Conservation (phyloP, 2,329 filamentous ascomycete genomes). For the Aureobasidium vineae region DNA sequence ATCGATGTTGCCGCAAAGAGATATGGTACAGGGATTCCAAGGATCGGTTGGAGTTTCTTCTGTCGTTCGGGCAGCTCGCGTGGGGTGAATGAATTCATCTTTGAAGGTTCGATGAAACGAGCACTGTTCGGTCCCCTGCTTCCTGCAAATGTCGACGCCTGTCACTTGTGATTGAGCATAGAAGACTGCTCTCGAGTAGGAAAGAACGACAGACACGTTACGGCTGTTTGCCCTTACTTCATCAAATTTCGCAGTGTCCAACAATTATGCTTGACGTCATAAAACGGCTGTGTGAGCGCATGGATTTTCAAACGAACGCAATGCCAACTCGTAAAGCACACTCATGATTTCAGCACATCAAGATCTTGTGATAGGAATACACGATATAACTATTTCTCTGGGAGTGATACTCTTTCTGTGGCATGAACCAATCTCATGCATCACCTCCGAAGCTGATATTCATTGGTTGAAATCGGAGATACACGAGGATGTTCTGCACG, state of each 20-base stretch:
- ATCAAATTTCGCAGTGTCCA: slow-evolving; percentile 2
- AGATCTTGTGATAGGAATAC: background rate
- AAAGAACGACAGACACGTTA: background rate
- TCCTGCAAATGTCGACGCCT: slow-evolving; percentile 5
- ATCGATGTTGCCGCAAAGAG: slow-evolving; percentile 28
- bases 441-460: background rate
- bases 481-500: background rate
- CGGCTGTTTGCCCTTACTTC: slow-evolving; percentile 7
- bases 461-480: background rate
- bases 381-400: background rate
- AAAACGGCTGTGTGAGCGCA: background rate
- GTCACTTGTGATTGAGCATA: slow-evolving; percentile 9
- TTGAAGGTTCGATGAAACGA: background rate
- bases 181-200: background rate
- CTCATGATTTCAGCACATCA: too few relatives aligned
- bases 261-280: slow-evolving; percentile 8
- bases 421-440: too few relatives aligned
- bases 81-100: slow-evolving; percentile 14
- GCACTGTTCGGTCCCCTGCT: background rate
- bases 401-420: too few relatives aligned
- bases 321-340: background rate
- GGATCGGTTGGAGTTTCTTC: slow-evolving; percentile 25
- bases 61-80: slow-evolving; percentile 19
- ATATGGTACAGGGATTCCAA: slow-evolving; percentile 22
- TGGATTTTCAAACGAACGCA: background rate